Evolutionary conservation across 192 early-diverging fungal species (phyloP).

Genomic region (Entophlyctis helioformis): DNA sequence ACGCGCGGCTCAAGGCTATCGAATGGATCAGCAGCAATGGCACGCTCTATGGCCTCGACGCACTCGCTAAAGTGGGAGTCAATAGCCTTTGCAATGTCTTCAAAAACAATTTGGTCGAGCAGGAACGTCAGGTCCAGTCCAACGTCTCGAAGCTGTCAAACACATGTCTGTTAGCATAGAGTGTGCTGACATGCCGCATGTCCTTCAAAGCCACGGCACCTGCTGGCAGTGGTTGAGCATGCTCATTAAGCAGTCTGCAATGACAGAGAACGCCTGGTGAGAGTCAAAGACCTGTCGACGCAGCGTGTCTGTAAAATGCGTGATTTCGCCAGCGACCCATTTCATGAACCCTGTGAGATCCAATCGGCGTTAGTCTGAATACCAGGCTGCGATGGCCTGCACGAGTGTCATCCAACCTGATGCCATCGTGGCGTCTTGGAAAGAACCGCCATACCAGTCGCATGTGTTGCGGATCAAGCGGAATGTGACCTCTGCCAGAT

Average conservation of each 20-base stretch:
- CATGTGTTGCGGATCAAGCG: conserved; percentile 86
- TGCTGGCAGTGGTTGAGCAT: conserved; percentile 66
- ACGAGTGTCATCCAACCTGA: conserved; percentile 39
- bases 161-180: too few species aligned
- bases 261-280: conserved; percentile 63
- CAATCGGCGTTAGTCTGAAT: neutral
- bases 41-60: too few species aligned
- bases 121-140: conserved; percentile 80
- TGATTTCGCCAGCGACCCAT: conserved; percentile 82
- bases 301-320: conserved; percentile 71
- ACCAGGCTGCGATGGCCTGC: neutral
- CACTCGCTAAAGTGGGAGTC: conserved; percentile 58
- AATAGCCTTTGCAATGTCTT: conserved; percentile 60
- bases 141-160: conserved; percentile 57
- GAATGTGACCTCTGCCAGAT: conserved; percentile 81
- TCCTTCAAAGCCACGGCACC: too few species aligned
- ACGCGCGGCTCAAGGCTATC: too few species aligned
- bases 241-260: conserved; percentile 71
- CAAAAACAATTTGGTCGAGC: conserved; percentile 66
- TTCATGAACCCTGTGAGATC: conserved; percentile 64
- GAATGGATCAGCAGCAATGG: too few species aligned
- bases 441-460: conserved; percentile 88
- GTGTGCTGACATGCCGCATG: neutral
- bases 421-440: conserved; percentile 78
- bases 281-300: conserved; percentile 82